Evolutionary conservation across 345 rosid genomes (phyloP), one percentile per base, ranked within the genome.

Genomic region (Arabidopsis suecica): DNA sequence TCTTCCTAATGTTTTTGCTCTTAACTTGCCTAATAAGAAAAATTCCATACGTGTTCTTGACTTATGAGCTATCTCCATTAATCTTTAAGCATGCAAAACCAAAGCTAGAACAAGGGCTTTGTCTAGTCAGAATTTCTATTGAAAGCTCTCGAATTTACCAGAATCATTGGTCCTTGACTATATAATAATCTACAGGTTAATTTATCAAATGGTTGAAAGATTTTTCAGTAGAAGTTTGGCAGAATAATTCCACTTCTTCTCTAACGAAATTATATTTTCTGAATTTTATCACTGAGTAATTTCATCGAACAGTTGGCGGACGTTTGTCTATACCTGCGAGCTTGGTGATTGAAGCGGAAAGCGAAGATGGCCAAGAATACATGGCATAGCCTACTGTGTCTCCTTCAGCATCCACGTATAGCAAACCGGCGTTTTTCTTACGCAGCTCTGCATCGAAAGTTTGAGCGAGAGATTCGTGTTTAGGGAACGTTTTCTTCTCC

Each of bases 351-450:
- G 93, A 89, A 60, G 88, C 91, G 13, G 80, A 85, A 69, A 91
- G 84, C 0, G 97, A 86, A 72, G 96, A 81, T 5, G 95, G 88
- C 88, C 93, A 89, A 32, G 89, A 60, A 77, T 84, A 91, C 91
- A 89, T 86, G 63, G 73, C 88, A 65, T 88, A 89, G 18, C 93
- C 96, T 0, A 76, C 63, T 5, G 88, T 84, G 66, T 89, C 80
- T 49, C 89, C 91, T 44, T 75, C 72, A 11, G 37, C 9, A 50
- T 64, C 61, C 10, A 71, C 33, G 78, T 86, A 94, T 7, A 94
- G 89, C 83, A 91, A 65, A 20, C 93, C 96, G 10, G 86, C 71
- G 77, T 87, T 88, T 71, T 73, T 88, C 85, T 87, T 88, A 42
- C 82, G 88, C 11, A 93, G 87, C 78, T 91, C 94, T 12, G 80